Base-by-base conservation (phyloP, 306 rosid genomes). In the Trichosanthes cucumerina region DNA sequence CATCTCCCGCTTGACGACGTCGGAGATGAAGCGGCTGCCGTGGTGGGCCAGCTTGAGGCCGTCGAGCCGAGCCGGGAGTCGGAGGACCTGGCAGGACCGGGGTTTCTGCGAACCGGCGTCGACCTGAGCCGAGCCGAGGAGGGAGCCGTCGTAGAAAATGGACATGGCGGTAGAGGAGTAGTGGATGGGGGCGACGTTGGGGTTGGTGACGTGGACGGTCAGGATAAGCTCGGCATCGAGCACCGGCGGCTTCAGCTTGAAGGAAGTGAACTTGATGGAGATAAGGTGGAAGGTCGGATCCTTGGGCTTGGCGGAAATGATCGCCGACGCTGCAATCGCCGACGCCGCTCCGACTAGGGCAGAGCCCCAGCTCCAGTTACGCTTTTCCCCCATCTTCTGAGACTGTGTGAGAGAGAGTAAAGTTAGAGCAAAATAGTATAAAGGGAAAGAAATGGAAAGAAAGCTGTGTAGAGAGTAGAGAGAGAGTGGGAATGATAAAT, bases 91-190 rank as follows among this genome's bases (percentile, higher is more conserved):
- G 76, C 94, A 90, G 10, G 97, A 94, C 39, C 86, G 82, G 0
- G 97, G 76, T 0, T 86, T 76, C 82, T 94, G 98, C 0, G 95
- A 92, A 9, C 97, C 97, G 72, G 97, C 94, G 9, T 84, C 64
- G 1, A 94, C 91, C 12, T 79, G 73, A 44, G 98, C 97, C 0
- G 98, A 86, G 24, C 98, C 98, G 38, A 94, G 93, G 33, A 92
- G 91, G 0, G 91, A 87, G 4, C 92, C 98, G 2, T 83, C 66
- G 89, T 94, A 94, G 88, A 76, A 92, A 66, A 94, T 94, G 62
- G 98, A 92, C 97, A 94, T 87, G 81, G 88, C 72, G 73, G 98
- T 81, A 82, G 94, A 86, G 82, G 94, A 86, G 92, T 90, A 94
- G 34, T 87, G 84, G 79, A 94, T 70, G 18, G 98, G 92, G 0